Evolutionary conservation across 257 asterid species (phyloP).

Genomic region (Solanum pimpinellifolium): DNA sequence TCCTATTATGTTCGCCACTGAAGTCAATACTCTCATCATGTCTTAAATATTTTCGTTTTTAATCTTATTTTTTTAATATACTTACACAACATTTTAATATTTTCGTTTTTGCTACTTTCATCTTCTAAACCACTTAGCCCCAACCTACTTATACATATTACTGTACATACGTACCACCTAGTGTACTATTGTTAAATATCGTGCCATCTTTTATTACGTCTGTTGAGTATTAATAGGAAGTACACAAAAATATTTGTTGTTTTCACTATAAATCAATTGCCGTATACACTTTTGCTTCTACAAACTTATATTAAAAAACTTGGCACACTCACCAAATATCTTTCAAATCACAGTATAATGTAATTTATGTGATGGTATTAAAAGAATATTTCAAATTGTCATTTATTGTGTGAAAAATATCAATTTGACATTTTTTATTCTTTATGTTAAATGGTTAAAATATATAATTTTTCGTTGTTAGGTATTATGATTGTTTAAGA

Average conservation of each 20-base stretch:
- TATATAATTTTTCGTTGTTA: not conserved
- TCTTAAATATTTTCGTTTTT: rapidly evolving
- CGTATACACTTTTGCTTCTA: not conserved
- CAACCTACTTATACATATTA: not conserved
- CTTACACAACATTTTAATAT: not conserved
- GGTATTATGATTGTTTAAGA: not conserved
- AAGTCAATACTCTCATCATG: not conserved
- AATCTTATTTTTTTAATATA: rapidly evolving
- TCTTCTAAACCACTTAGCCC: not conserved
- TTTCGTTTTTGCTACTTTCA: rapidly evolving
- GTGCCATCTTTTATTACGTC: not conserved
- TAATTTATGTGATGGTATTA: not conserved
- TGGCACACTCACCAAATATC: not conserved
- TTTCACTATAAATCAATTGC: not conserved
- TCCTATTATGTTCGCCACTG: rapidly evolving
- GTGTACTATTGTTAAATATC: not conserved
- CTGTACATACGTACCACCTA: not conserved
- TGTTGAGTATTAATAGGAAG: not conserved
- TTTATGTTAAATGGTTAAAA: not conserved
- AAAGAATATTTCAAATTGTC: no score
- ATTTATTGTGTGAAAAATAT: not conserved
- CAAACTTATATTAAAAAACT: not conserved
- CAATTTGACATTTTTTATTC: not conserved
- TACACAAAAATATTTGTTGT: not conserved
- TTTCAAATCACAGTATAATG: not conserved